Evolutionary conservation across 371 early-diverging fungal species (phyloP).

Genomic region (Chytridium lagenaria): DNA sequence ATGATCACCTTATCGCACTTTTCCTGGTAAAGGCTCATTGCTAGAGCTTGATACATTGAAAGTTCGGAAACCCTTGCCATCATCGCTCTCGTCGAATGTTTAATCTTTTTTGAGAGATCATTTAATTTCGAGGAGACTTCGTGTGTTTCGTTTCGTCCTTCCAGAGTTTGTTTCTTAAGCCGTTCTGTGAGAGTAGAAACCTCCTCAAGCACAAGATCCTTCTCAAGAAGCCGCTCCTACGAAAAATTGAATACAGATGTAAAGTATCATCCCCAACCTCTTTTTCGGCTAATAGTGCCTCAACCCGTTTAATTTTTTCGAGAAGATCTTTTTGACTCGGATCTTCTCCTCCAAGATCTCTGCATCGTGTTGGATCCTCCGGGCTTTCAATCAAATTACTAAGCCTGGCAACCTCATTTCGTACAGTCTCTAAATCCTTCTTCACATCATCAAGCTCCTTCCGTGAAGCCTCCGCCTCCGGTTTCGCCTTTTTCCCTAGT

Average conservation of each 20-base stretch:
- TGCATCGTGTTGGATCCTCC: conserved; percentile 48
- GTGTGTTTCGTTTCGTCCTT: conserved; percentile 44
- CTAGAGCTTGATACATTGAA: conserved; percentile 61
- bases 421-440: conserved; percentile 39
- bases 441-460: conserved; percentile 35
- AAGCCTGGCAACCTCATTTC: conserved; percentile 40
- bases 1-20: conserved; percentile 52
- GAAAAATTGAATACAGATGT: too few relatives aligned
- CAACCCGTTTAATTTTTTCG: conserved; percentile 53
- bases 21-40: conserved; percentile 59
- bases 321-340: conserved; percentile 50
- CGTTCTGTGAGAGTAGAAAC: conserved; percentile 53
- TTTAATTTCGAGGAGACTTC: conserved; percentile 51
- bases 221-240: conserved; percentile 59
- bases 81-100: conserved; percentile 48
- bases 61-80: conserved; percentile 63
- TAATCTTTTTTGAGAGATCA: conserved; percentile 55
- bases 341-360: conserved; percentile 57
- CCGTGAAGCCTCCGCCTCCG: conserved; percentile 24
- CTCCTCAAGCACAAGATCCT: conserved; percentile 61
- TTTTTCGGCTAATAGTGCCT: conserved; percentile 56
- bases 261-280: conserved; percentile 46
- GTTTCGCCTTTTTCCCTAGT: conserved; percentile 39
- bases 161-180: conserved; percentile 51
- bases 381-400: conserved; percentile 53